These are phyloP conservation scores for Fusarium setosum DNA, from an alignment of 2,329 filamentous ascomycete genomes.

Conservation along the genomic window DNA sequence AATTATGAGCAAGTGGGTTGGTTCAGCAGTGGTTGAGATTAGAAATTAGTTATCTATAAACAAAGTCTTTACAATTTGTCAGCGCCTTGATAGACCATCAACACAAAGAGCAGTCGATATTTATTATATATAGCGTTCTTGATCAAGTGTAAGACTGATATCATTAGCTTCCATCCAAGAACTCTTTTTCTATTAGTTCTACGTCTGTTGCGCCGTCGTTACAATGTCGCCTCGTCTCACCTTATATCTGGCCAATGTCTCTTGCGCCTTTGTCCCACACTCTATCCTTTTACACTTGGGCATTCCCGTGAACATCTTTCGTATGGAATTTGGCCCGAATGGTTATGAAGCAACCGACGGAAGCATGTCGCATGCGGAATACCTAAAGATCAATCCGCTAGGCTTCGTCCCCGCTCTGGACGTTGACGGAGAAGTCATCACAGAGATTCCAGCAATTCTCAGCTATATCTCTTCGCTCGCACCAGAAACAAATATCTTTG, in stretches of 20 bases:
- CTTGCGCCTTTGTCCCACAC: slow-evolving; percentile 44
- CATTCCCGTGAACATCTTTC: slow-evolving; percentile 37
- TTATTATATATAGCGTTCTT: too few species aligned
- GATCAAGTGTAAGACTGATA: too few species aligned
- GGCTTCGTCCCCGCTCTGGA: slow-evolving; percentile 46
- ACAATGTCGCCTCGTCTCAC: slow-evolving; percentile 22
- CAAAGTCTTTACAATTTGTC: too few species aligned
- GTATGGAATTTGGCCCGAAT: slow-evolving; percentile 26
- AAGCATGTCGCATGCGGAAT: slow-evolving; percentile 42
- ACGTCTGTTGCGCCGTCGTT: too few species aligned
- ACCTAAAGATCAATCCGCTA: slow-evolving; percentile 42
- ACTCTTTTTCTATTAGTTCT: too few species aligned
- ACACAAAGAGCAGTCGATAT: too few species aligned
- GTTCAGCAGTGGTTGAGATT: too few species aligned
- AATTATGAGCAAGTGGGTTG: too few species aligned
- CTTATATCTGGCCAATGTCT: slow-evolving; percentile 42
- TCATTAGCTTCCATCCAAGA: too few species aligned
- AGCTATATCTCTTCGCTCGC: slow-evolving; percentile 44
- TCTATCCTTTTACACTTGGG: slow-evolving; percentile 42
- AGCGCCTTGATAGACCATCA: too few species aligned
- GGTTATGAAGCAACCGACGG: slow-evolving; percentile 44
- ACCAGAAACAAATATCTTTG: slow-evolving; percentile 35
- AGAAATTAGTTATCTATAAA: too few species aligned
- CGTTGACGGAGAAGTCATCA: slow-evolving; percentile 42
- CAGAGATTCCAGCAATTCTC: slow-evolving; percentile 46